Base-by-base conservation (phyloP, 2,329 filamentous ascomycete genomes). In the Tolypocladium inflatum region DNA sequence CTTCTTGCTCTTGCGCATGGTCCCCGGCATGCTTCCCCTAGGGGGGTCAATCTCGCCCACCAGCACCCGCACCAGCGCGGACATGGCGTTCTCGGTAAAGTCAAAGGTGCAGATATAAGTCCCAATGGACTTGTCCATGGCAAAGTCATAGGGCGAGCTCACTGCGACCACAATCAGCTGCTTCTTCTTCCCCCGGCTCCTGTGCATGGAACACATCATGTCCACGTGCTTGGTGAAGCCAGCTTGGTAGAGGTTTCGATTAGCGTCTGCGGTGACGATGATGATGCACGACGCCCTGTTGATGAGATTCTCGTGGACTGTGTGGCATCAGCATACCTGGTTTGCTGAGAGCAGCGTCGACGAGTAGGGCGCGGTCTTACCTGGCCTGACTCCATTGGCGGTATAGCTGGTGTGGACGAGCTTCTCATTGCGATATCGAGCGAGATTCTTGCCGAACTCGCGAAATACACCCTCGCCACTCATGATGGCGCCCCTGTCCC, bases 51-150 rank as follows among this genome's bases (percentile, higher is more conserved):
- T 79, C 60, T 95, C 90, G 11, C 92, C 92, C 65, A 93, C 93
- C 0, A 97, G 75, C 0, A 90, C 88, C 59, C 90, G 86, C 21
- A 95, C 90, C 5, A 96, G 76, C 1, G 91, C 90, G 60, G 88
- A 86, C 75, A 97, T 84, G 21, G 93, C 91, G 9, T 89, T 93
- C 66, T 97, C 93, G 0, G 93, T 97, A 67, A 96, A 97, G 74
- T 97, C 92, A 71, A 95, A 97, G 0, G 92, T 96, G 76, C 93
- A 97, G 45, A 97, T 82, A 66, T 97, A 97, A 1, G 92, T 96
- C 7, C 90, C 89, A 45, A 97, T 93, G 1, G 86, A 86, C 63
- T 88, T 88, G 67, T 97, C 93, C 82, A 93, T 91, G 51, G 91
- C 91, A 70, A 97, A 97, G 71, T 97, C 93, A 71, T 97, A 97